Percentiles rank a stretch among this genome's conserved stretches.
phyloP scores from a whole-genome alignment of 495 filamentous ascomycete genomes.

The Penicillium paradoxum region DNA sequence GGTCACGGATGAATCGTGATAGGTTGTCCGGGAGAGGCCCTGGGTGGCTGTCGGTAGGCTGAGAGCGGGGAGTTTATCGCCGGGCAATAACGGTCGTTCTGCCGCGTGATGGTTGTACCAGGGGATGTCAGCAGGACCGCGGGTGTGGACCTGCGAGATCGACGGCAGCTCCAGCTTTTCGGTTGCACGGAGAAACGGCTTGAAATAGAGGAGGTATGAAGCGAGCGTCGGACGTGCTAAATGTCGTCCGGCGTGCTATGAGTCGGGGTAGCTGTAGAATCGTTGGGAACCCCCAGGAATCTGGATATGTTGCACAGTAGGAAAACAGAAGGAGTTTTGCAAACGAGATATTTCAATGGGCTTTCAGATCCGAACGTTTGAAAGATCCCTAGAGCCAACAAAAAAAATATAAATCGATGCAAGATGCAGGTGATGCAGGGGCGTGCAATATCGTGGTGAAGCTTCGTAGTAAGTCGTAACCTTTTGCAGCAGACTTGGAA shows the following conservation, averaged over 20 bases:
- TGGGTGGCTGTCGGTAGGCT: slow-evolving; percentile 63
- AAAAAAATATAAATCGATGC: slow-evolving; percentile 26
- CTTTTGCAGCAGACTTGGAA: slow-evolving; percentile 20
- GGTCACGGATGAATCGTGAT: slow-evolving; percentile 29
- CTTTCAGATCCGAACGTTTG: background rate
- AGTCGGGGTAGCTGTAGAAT: slow-evolving; percentile 5
- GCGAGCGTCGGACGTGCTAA: slow-evolving; percentile 25
- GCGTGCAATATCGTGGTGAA: slow-evolving; percentile 24
- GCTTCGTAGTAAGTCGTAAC: slow-evolving; percentile 34
- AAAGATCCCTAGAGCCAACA: background rate
- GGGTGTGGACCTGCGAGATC: slow-evolving; percentile 84
- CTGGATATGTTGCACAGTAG: slow-evolving; percentile 5
- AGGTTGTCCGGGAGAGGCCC: slow-evolving; percentile 49
- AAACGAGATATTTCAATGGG: background rate
- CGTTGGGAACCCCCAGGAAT: background rate
- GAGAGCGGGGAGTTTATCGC: slow-evolving; percentile 74
- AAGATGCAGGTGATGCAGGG: slow-evolving; percentile 31
- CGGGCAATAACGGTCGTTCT: slow-evolving; percentile 62
- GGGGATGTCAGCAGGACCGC: slow-evolving; percentile 74
- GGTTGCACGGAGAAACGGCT: slow-evolving; percentile 54
- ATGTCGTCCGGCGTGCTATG: slow-evolving; percentile 24
- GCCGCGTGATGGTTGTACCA: slow-evolving; percentile 71
- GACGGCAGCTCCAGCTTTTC: slow-evolving; percentile 98
- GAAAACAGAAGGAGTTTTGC: background rate
- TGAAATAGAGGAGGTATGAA: slow-evolving; percentile 26